A percentile compares a stretch with the other conserved stretches of the same genome.
phyloP scores from a whole-genome alignment of 2,329 filamentous ascomycete species.

The Blastomyces percursus region DNA sequence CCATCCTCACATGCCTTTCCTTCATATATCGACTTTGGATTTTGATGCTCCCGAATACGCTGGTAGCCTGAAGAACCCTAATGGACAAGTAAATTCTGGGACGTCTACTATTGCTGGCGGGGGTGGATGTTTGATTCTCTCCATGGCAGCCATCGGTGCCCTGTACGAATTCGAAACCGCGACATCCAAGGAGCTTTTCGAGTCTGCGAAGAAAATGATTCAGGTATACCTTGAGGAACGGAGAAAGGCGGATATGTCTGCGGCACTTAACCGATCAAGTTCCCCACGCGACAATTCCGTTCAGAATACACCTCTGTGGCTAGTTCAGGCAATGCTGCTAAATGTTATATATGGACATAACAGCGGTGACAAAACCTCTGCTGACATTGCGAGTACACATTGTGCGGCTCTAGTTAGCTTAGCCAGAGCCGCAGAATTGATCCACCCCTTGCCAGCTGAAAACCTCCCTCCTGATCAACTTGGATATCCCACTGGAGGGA shows the following conservation, averaged over 20 bases:
- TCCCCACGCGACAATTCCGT: constrained; percentile 49
- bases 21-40: constrained; percentile 81
- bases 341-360: constrained; percentile 95
- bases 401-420: constrained; percentile 84
- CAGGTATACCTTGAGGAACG: constrained; percentile 84
- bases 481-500: constrained; percentile 36
- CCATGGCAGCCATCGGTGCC: constrained; percentile 77
- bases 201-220: constrained; percentile 92
- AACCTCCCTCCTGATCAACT: constrained; percentile 31
- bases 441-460: constrained; percentile 35
- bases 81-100: constrained; percentile 40
- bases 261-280: constrained; percentile 42
- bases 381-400: constrained; percentile 85
- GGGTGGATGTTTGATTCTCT: constrained; percentile 73
- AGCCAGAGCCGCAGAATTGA: constrained; percentile 74
- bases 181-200: constrained; percentile 75
- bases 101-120: constrained; percentile 55
- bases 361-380: constrained; percentile 79
- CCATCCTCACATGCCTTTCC: constrained; percentile 88
- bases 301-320: constrained; percentile 75
- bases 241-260: constrained; percentile 68
- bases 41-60: constrained; percentile 68
- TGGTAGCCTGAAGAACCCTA: constrained; percentile 48
- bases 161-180: constrained; percentile 77
- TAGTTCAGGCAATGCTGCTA: constrained; percentile 92